Conservation (phyloP, 1,139 yeast species). For the Zygotorulaspora mrakii region DNA sequence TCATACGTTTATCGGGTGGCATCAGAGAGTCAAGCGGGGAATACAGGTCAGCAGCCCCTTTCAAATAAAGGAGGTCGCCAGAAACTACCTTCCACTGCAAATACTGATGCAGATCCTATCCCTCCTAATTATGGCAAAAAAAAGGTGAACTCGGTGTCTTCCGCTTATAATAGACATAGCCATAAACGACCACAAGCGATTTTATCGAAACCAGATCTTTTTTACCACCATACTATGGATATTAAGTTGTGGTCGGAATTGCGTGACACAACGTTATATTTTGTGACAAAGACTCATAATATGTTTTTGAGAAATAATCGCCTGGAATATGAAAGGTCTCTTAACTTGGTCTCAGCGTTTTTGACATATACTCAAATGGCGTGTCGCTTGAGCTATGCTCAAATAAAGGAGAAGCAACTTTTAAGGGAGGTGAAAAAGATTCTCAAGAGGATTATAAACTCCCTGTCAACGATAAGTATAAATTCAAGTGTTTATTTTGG, state of each 20-base stretch:
- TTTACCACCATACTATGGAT: constrained; percentile 56
- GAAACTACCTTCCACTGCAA: constrained; percentile 10
- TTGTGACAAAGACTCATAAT: constrained; percentile 46
- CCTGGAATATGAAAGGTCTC: constrained; percentile 49
- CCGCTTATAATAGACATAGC: constrained; percentile 6
- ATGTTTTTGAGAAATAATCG: constrained; percentile 51
- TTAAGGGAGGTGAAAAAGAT: constrained; percentile 46
- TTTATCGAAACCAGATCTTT: constrained; percentile 39
- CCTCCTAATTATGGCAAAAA: constrained; percentile 1
- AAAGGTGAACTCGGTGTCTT: constrained; percentile 4
- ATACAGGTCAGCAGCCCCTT: constrained; percentile 2
- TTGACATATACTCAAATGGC: constrained; percentile 49
- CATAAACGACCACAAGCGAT: constrained; percentile 12
- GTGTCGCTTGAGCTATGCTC: constrained; percentile 49
- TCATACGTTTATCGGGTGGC: constrained; percentile 9
- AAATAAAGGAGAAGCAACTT: constrained; percentile 45
- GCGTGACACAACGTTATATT: constrained; percentile 43
- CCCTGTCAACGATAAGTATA: constrained; percentile 57
- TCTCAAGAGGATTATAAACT: constrained; percentile 47
- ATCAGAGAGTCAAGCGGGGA: constrained; percentile 9
- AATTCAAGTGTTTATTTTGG: constrained; percentile 55
- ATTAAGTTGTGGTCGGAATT: constrained; percentile 54
- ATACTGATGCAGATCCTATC: constrained; percentile 1
- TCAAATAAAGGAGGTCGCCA: background rate
- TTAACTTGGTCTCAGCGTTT: constrained; percentile 48